A percentile compares a stretch with the other conserved stretches of the same genome.
phyloP scores from a whole-genome alignment of 2,329 filamentous ascomycete species.

The Ceratocystis lukuohia region DNA sequence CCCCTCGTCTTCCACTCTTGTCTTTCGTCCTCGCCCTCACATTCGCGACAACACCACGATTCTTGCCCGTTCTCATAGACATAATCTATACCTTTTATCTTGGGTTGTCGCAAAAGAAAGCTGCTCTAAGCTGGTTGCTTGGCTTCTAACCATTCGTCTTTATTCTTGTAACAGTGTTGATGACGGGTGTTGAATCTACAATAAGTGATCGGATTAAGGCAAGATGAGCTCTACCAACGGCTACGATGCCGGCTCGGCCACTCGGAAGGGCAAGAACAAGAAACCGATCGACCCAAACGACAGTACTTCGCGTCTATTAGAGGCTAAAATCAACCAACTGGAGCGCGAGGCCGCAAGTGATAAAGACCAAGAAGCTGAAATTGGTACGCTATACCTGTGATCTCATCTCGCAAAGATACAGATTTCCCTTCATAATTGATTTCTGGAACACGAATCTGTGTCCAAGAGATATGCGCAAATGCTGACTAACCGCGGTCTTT shows the following conservation, averaged over 20 bases:
- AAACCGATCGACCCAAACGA: conserved; percentile 76
- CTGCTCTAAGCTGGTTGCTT: background rate
- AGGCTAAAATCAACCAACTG: conserved; percentile 86
- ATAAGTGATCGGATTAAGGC: background rate
- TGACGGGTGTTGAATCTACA: background rate
- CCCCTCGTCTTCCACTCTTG: background rate
- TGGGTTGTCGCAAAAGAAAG: background rate
- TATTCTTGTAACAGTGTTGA: background rate
- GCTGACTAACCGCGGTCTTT: conserved; percentile 12
- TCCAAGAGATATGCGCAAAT: background rate
- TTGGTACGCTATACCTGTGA: conserved; percentile 46
- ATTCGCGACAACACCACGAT: background rate
- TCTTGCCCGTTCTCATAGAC: background rate
- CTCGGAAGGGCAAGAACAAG: conserved; percentile 72
- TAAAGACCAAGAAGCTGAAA: conserved; percentile 91
- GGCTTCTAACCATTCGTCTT: background rate
- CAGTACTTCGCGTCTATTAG: conserved; percentile 72
- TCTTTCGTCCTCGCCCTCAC: background rate
- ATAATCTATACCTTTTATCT: background rate
- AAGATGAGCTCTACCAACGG: conserved; percentile 13
- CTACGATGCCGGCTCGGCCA: conserved; percentile 1
- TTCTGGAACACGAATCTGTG: background rate
- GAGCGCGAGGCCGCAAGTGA: conserved; percentile 87
- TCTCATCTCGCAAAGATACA: background rate
- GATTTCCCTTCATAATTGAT: background rate